These are phyloP conservation scores for Exophiala aquamarina DNA, from an alignment of 2,329 filamentous ascomycete species.

Conservation along the genomic window DNA sequence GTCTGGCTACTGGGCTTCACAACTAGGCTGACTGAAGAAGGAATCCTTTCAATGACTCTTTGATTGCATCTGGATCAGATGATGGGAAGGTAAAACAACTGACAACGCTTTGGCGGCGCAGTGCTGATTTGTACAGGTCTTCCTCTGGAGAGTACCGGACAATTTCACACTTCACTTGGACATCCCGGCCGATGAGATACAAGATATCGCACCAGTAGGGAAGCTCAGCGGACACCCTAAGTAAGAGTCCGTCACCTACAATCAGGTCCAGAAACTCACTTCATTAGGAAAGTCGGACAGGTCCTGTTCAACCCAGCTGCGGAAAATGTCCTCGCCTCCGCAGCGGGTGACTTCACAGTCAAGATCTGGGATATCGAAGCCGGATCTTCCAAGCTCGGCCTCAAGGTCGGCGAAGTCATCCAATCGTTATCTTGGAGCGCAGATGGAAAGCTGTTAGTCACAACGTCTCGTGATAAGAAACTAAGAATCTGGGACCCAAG, in stretches of 20 bases:
- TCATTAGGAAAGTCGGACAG: constrained; percentile 85
- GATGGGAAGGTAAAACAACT: constrained; percentile 72
- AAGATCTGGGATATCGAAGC: constrained; percentile 94
- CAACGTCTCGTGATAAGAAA: constrained; percentile 97
- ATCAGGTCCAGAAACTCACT: constrained; percentile 18
- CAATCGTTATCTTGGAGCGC: constrained; percentile 96
- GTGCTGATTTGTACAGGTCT: constrained; percentile 55
- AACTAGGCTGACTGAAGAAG: constrained; percentile 44
- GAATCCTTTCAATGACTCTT: constrained; percentile 92
- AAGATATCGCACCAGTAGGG: constrained; percentile 76
- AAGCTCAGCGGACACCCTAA: constrained; percentile 85
- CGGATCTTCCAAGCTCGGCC: constrained; percentile 69
- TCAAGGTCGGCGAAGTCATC: constrained; percentile 88
- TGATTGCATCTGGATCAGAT: constrained; percentile 92
- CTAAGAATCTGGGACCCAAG: constrained; percentile 95
- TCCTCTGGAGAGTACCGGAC: constrained; percentile 92
- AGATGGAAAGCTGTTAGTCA: constrained; percentile 79
- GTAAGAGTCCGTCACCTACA: constrained; percentile 48
- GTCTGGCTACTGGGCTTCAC: constrained; percentile 13
- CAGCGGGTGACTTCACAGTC: constrained; percentile 90
- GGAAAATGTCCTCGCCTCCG: constrained; percentile 90
- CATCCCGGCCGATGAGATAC: constrained; percentile 69
- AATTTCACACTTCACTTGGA: constrained; percentile 83
- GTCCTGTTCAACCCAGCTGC: constrained; percentile 97
- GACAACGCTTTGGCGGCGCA: constrained; percentile 9